Evolutionary conservation across 441 rosid genomes (phyloP).

Genomic region (Gossypium schwendimanii): DNA sequence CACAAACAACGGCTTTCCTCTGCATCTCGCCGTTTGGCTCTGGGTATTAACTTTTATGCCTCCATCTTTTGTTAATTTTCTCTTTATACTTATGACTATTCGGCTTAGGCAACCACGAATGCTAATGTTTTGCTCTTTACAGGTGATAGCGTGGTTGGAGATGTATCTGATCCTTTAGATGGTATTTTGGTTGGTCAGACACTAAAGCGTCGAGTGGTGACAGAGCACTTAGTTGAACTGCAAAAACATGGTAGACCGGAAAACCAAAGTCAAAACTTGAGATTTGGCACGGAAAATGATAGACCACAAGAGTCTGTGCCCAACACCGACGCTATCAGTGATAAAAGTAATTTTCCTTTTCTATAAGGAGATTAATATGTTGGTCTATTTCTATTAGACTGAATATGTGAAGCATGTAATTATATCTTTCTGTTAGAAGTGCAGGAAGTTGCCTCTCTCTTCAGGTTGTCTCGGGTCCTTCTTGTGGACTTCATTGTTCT

Average conservation of each 20-base stretch:
- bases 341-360: constrained; percentile 58
- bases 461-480: constrained; percentile 85
- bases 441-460: constrained; percentile 87
- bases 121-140: constrained; percentile 6
- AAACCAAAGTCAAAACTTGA: constrained; percentile 30
- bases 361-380: background rate
- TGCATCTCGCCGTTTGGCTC: constrained; percentile 35
- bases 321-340: constrained; percentile 26
- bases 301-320: constrained; percentile 24
- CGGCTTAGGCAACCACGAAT: background rate
- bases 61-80: background rate
- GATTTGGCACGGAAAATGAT: constrained; percentile 30
- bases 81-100: constrained; percentile 9
- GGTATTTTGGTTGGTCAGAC: constrained; percentile 59
- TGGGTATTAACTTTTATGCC: constrained; percentile 29
- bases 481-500: constrained; percentile 48
- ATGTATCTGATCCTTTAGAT: constrained; percentile 50
- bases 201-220: constrained; percentile 36
- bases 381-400: constrained; percentile 19
- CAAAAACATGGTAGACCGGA: constrained; percentile 32
- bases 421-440: constrained; percentile 61
- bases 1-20: constrained; percentile 60
- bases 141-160: constrained; percentile 62
- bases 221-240: constrained; percentile 35
- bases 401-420: constrained; percentile 40